Evolutionary conservation across 306 rosid species (phyloP), one percentile per base, ranked within the genome.

Genomic region (Canavalia gladiata): DNA sequence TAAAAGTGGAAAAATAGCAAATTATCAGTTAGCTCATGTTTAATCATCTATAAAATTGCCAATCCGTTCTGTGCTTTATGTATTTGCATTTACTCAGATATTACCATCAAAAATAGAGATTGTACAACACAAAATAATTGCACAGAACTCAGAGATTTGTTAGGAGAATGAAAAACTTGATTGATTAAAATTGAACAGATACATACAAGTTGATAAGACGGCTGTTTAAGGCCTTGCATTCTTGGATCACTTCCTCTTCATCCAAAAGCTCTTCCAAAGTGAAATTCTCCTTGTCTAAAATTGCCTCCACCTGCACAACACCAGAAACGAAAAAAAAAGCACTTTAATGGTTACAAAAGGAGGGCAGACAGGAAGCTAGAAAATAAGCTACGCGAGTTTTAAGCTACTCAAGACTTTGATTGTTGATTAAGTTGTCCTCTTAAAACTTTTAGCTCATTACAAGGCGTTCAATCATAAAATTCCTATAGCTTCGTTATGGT

Each of bases 221-320:
- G 72, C 97, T 96, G 90, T 96, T 96, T 67, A 94, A 87, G 72
- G 97, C 92, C 89, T 96, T 96, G 99, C 98, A 96, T 87, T 96
- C 99, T 87, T 96, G 99, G 80, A 96, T 96, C 82, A 96, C 88
- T 87, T 96, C 99, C 83, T 96, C 99, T 84, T 96, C 99, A 66
- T 96, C 99, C 30, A 96, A 87, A 85, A 96, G 99, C 90, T 96
- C 99, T 76, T 96, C 98, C 86, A 96, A 83, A 46, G 99, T 88
- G 84, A 96, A 93, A 81, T 92, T 90, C 65, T 96, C 99, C 90
- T 87, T 94, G 89, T 96, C 98, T 79, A 96, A 83, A 82, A 96
- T 86, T 59, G 95, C 84, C 81, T 96, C 99, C 86, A 96, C 98
- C 99, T 96, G 88, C 45, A 64, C 45, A 71, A 50, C 37, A 81